Evolutionary conservation across 108 stramenopile genomes (phyloP), one percentile per base, ranked within the genome.

Genomic region (Cyclotella distinguenda): DNA sequence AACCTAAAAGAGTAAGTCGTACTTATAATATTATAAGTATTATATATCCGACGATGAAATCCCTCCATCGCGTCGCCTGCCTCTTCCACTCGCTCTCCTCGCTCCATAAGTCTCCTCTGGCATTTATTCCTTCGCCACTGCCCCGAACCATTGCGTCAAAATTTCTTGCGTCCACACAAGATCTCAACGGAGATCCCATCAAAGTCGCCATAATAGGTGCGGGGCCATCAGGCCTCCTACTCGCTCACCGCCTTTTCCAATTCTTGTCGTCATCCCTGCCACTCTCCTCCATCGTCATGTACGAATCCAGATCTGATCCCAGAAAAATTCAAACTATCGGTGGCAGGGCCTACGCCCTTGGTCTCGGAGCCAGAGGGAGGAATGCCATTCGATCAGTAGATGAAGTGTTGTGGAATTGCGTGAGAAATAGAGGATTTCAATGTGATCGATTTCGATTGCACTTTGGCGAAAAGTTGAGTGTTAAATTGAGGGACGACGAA

Each of bases 381-480:
- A 71, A 59, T 16, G 85, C 86, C 27, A 86, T 90, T 36, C 73
- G 64, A 57, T 57, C 68, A 11, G 83, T 83, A 8, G 83, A 84
- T 52, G 67, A 78, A 23, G 34, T 36, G 8, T 39, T 90, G 30
- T 90, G 89, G 89, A 39, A 61, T 1, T 71, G 77, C 1, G 79
- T 90, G 6, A 77, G 74, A 34, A 9, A 30, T 6, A 60, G 68
- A 18, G 89, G 89, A 18, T 86, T 68, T 50, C 80, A 83, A 33
- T 76, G 84, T 48, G 86, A 90, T 51, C 68, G 89, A 35, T 90
- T 90, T 64, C 50, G 70, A 23, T 60, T 90, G 58, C 81, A 86
- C 59, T 13, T 84, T 9, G 68, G 28, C 23, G 16, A 54, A 0
- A 61, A 45, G 15, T 46, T 82, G 15, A 64, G 45, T 34, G 26